Evolutionary conservation across 2,329 filamentous ascomycete genomes (phyloP).

Genomic region (Ciborinia camelliae): DNA sequence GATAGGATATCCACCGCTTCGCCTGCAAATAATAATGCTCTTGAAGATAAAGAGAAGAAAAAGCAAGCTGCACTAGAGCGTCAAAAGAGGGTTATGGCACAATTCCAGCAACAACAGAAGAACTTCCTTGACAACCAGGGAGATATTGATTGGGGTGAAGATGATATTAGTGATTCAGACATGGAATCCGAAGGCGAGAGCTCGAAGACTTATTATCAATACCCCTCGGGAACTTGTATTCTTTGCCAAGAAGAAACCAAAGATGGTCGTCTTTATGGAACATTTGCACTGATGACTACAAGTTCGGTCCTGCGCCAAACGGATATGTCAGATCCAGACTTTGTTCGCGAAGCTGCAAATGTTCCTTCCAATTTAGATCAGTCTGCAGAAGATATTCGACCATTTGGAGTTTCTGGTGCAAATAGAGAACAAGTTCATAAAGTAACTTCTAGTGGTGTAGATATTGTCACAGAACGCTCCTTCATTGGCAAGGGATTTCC

Average conservation of each 20-base stretch:
- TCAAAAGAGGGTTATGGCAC: constrained; percentile 92
- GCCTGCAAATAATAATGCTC: constrained; percentile 60
- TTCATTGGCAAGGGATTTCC: constrained; percentile 88
- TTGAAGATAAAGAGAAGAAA: constrained; percentile 71
- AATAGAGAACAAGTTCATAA: constrained; percentile 78
- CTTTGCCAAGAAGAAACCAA: constrained; percentile 95
- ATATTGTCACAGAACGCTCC: constrained; percentile 71
- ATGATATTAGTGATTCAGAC: constrained; percentile 71
- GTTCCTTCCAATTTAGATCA: constrained; percentile 80
- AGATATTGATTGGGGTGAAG: constrained; percentile 83
- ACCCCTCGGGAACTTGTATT: constrained; percentile 89
- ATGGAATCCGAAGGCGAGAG: constrained; percentile 56
- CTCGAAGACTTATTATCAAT: constrained; percentile 78
- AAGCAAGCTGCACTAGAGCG: constrained; percentile 88
- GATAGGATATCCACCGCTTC: constrained; percentile 80
- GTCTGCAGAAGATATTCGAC: constrained; percentile 76
- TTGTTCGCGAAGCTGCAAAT: constrained; percentile 75
- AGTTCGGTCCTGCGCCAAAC: constrained; percentile 86
- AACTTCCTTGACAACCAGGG: constrained; percentile 88
- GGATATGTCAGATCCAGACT: constrained; percentile 74
- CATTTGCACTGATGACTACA: constrained; percentile 84
- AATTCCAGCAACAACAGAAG: constrained; percentile 96
- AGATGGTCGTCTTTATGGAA: constrained; percentile 84
- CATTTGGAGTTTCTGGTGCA: constrained; percentile 86
- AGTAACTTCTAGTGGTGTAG: constrained; percentile 67